Evolutionary conservation across 2,329 filamentous ascomycete genomes (phyloP).

Genomic region (Ceratocystis albifundus): DNA sequence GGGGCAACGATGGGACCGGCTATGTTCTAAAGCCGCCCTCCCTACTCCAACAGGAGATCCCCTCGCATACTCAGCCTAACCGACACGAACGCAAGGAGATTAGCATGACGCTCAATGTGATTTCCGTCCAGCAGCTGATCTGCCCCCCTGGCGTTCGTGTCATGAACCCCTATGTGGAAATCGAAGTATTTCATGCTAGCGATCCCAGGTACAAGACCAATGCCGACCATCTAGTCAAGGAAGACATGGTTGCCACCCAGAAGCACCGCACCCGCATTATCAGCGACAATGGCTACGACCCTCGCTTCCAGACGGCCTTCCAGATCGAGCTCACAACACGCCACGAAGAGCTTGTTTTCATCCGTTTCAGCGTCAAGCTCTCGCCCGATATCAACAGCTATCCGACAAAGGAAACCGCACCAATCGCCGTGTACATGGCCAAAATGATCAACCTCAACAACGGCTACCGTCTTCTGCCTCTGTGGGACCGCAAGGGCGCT

Average conservation of each 20-base stretch:
- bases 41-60: conserved; percentile 58
- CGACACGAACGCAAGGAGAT: conserved; percentile 73
- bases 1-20: conserved; percentile 71
- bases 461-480: conserved; percentile 82
- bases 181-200: conserved; percentile 88
- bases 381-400: conserved; percentile 63
- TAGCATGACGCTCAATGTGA: conserved; percentile 72
- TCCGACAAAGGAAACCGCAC: conserved; percentile 42
- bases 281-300: conserved; percentile 85
- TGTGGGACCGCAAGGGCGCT: conserved; percentile 80
- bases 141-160: conserved; percentile 60
- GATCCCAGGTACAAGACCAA: conserved; percentile 84
- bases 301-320: conserved; percentile 69
- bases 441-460: conserved; percentile 83
- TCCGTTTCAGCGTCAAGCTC: conserved; percentile 85
- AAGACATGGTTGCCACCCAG: conserved; percentile 48
- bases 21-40: conserved; percentile 90
- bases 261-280: conserved; percentile 70
- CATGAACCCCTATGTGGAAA: conserved; percentile 87
- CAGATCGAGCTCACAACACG: conserved; percentile 81
- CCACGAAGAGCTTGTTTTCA: conserved; percentile 83
- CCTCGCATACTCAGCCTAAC: conserved; percentile 32
- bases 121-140: conserved; percentile 91
- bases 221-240: conserved; percentile 45
- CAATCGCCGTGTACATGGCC: conserved; percentile 81